Percentiles rank a stretch among this genome's conserved stretches.
These are phyloP conservation scores for Ligustrum vulgare DNA, from an alignment of 257 asterid species.

Conservation along the genomic window DNA sequence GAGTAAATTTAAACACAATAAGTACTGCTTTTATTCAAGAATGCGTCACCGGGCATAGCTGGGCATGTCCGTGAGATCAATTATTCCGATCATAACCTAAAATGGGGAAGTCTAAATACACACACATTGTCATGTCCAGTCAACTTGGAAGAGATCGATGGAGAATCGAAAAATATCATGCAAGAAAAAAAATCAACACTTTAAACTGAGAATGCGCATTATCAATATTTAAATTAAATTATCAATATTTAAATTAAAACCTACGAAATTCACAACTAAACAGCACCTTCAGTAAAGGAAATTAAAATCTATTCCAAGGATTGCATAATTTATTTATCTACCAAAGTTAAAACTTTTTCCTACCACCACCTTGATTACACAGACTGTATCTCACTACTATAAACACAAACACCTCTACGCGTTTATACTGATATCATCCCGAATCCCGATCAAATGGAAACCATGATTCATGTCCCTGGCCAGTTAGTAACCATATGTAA, in stretches of 20 bases:
- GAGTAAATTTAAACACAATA: too few relatives aligned
- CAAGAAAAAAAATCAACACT: background rate
- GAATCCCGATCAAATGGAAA: background rate
- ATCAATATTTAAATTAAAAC: background rate
- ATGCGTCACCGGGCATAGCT: too few relatives aligned
- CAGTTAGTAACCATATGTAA: slow-evolving; percentile 30
- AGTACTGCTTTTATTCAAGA: too few relatives aligned
- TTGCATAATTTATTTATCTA: slow-evolving; percentile 1
- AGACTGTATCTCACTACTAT: slow-evolving; percentile 16
- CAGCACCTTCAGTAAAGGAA: background rate
- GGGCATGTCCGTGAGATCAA: too few relatives aligned
- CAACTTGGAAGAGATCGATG: too few relatives aligned
- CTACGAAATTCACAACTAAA: background rate
- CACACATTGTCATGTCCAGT: too few relatives aligned
- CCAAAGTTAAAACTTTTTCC: background rate
- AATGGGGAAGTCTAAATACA: too few relatives aligned
- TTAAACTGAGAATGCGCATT: background rate
- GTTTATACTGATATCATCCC: slow-evolving; percentile 5
- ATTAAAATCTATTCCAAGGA: background rate
- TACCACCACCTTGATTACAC: background rate
- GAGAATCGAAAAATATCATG: too few relatives aligned
- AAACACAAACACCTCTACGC: slow-evolving; percentile 19
- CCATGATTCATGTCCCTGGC: slow-evolving; percentile 25
- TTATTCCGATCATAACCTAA: too few relatives aligned
- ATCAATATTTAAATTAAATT: background rate